Percentiles rank a stretch among this genome's conserved stretches.
Conservation (phyloP, 257 asterid species). For the Verbena officinalis region DNA sequence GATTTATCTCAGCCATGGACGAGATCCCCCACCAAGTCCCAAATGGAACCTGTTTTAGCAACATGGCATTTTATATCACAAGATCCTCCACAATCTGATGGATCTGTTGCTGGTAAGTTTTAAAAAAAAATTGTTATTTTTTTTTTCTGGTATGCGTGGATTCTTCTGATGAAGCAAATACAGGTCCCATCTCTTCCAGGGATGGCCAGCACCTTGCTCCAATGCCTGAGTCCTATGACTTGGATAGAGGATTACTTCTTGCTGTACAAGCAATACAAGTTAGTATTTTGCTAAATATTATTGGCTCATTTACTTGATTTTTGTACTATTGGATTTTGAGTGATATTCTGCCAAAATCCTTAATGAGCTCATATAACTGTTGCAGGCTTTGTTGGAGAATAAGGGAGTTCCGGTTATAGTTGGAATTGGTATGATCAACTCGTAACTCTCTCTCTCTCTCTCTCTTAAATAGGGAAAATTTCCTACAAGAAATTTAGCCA, state of each 20-base stretch:
- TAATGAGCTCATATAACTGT: constrained; percentile 28
- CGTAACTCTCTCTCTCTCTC: constrained; percentile 27
- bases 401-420: constrained; percentile 96
- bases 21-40: constrained; percentile 92
- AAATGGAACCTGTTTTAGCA: constrained; percentile 82
- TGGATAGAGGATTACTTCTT: constrained; percentile 96
- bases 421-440: constrained; percentile 81
- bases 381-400: constrained; percentile 93
- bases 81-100: constrained; percentile 56
- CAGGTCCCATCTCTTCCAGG: constrained; percentile 86
- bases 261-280: constrained; percentile 98
- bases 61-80: constrained; percentile 78
- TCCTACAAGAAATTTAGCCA: background rate
- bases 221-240: constrained; percentile 90
- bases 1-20: constrained; percentile 99
- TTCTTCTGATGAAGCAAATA: constrained; percentile 59
- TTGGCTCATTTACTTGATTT: constrained; percentile 20
- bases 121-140: background rate
- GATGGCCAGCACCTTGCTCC: constrained; percentile 82
- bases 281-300: constrained; percentile 22
- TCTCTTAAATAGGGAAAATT: too few relatives aligned
- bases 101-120: constrained; percentile 53
- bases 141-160: constrained; percentile 27
- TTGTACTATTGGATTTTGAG: constrained; percentile 25
- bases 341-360: constrained; percentile 12